Conservation (phyloP, 169 alveolate genomes). For the Plasmodium falciparum region DNA sequence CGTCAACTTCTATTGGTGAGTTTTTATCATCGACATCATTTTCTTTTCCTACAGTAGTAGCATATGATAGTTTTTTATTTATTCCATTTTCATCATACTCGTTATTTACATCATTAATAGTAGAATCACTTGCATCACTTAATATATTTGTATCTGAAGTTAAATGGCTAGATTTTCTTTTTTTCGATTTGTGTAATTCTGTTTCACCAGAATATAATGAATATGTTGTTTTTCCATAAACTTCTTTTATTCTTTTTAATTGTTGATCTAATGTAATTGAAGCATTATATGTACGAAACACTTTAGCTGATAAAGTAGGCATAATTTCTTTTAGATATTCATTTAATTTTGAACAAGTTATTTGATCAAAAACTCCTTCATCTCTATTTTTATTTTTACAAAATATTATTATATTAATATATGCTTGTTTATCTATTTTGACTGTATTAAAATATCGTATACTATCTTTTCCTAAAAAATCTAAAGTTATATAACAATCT, state of each 20-base stretch:
- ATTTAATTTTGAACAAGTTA: slow-evolving; percentile 89
- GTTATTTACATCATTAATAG: slow-evolving; percentile 34
- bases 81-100: slow-evolving; percentile 36
- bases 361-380: slow-evolving; percentile 95
- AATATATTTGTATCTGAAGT: slow-evolving; percentile 38
- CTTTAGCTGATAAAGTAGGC: slow-evolving; percentile 99
- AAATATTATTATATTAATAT: slow-evolving; percentile 86
- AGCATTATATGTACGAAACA: slow-evolving; percentile 99
- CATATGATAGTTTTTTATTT: not conserved
- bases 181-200: slow-evolving; percentile 39
- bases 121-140: slow-evolving; percentile 50
- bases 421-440: slow-evolving; percentile 90
- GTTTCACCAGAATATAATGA: slow-evolving; percentile 18
- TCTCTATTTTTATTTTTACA: slow-evolving; percentile 91
- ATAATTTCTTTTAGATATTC: slow-evolving; percentile 96
- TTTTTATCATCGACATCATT: slow-evolving; percentile 59
- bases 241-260: slow-evolving; percentile 85
- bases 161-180: slow-evolving; percentile 26
- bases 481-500: slow-evolving; percentile 89
- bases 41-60: slow-evolving; percentile 14
- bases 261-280: slow-evolving; percentile 96
- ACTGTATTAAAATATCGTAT: slow-evolving; percentile 97
- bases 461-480: slow-evolving; percentile 98
- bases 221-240: slow-evolving; percentile 25
- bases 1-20: slow-evolving; percentile 84